Evolutionary conservation across 2,329 filamentous ascomycete genomes (phyloP), one percentile per base, ranked within the genome.

Genomic region (Talaromyces piceae): DNA sequence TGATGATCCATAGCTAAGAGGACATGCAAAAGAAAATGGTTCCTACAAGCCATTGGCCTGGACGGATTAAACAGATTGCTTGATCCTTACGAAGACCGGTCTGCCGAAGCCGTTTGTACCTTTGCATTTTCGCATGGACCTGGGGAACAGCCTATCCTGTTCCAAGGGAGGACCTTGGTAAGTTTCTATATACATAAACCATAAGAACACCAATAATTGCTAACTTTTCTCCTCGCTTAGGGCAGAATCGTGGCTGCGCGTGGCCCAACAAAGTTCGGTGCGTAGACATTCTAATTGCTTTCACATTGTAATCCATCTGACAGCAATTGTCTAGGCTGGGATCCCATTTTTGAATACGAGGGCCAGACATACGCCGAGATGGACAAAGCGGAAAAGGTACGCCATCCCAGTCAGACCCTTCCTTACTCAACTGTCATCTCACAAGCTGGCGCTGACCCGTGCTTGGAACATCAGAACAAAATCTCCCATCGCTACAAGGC

Each of bases 351-450:
- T 62, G 93, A 98, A 72, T 91, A 94, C 60, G 80, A 94, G 57
- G 91, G 91, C 39, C 76, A 88, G 71, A 98, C 93, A 74, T 85
- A 95, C 67, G 93, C 93, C 25, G 93, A 98, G 74, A 98, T 98
- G 93, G 86, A 89, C 47, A 91, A 83, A 57, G 75, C 87, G 69
- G 88, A 88, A 74, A 91, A 95, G 87, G 90, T 91, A 76, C 53
- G 46, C 46, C 45, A 11, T 26, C 16, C n/a, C n/a, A n/a, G n/a
- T n/a, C 5, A 51, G n/a, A 13, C 8, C n/a, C 12, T 25, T 13
- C 25, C 16, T 41, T 20, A 23, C n/a, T 27, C 22, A 13, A 33
- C 11, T 26, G 7, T 3, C 16, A 20, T 25, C 22, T 26, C 6
- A 22, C 20, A 41, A 25, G 39, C 39, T 41, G 23, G 27, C 28